Evolutionary conservation across 129 eudicot genomes (phyloP).

Genomic region (Ambrosia artemisiifolia): DNA sequence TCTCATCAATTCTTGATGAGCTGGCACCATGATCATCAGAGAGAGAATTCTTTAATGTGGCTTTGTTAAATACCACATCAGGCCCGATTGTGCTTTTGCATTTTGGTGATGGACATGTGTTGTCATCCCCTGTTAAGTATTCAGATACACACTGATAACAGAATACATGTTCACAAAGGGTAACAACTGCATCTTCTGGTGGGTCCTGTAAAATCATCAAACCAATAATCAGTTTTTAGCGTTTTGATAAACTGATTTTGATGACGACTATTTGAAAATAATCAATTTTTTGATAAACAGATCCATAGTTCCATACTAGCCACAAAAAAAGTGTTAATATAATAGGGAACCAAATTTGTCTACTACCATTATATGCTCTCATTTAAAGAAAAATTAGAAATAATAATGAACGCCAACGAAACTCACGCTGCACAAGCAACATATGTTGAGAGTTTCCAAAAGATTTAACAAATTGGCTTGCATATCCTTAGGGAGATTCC

Average conservation of each 20-base stretch:
- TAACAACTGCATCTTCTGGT: conserved; percentile 84
- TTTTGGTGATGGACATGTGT: conserved; percentile 61
- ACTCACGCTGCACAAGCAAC: conserved; percentile 70
- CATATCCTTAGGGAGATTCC: conserved; percentile 55
- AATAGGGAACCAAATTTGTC: background rate
- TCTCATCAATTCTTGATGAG: conserved; percentile 35
- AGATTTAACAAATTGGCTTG: conserved; percentile 46
- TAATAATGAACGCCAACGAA: background rate
- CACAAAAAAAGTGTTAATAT: background rate
- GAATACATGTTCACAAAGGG: conserved; percentile 71
- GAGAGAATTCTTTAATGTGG: conserved; percentile 63
- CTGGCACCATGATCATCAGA: conserved; percentile 39
- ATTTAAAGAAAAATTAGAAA: background rate
- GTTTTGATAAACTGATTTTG: background rate
- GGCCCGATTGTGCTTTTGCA: conserved; percentile 74
- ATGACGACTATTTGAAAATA: background rate
- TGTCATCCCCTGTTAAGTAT: conserved; percentile 71
- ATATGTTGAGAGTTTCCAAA: conserved; percentile 65
- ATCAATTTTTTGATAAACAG: background rate
- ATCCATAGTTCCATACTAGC: background rate
- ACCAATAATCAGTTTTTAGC: background rate
- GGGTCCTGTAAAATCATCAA: conserved; percentile 56
- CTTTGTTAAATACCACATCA: conserved; percentile 62
- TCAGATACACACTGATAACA: conserved; percentile 80
- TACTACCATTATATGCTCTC: background rate